Conservation (phyloP, 2,329 filamentous ascomycete species). For the Chrysosporium queenslandicum region DNA sequence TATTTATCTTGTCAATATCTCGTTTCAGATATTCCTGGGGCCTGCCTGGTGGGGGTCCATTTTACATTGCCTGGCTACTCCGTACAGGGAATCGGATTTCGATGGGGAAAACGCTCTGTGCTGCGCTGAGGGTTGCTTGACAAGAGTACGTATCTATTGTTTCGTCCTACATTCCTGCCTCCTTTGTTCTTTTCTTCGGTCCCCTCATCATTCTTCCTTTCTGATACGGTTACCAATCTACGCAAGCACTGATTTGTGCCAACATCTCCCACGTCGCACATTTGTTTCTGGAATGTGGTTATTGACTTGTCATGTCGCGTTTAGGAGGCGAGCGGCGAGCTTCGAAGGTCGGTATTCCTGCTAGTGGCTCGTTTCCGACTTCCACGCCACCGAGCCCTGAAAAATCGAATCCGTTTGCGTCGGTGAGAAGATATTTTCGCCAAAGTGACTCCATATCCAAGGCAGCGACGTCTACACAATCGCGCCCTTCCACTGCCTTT, state of each 20-base stretch:
- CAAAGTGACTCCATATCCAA: conserved; percentile 9
- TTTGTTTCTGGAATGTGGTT: not conserved
- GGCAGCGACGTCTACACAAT: not conserved
- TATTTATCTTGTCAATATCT: conserved; percentile 4
- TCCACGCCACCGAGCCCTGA: conserved; percentile 5
- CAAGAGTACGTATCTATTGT: conserved; percentile 5
- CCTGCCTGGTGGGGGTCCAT: conserved; percentile 8
- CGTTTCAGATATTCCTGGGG: conserved; percentile 12
- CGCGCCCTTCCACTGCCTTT: conserved; percentile 9
- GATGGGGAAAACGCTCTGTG: conserved; percentile 3
- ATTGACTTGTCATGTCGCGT: conserved; percentile 2
- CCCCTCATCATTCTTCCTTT: not conserved
- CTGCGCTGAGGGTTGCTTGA: not conserved
- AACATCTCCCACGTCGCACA: not conserved
- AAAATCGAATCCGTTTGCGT: conserved; percentile 15
- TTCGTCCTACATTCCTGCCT: not conserved
- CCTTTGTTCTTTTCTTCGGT: not conserved
- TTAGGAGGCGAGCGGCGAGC: conserved; percentile 11
- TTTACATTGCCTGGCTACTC: conserved; percentile 11
- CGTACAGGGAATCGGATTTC: conserved; percentile 5
- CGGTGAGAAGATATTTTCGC: conserved; percentile 18
- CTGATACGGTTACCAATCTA: not conserved
- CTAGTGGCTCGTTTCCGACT: not conserved
- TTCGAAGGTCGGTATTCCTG: conserved; percentile 1
- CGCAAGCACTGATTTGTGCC: not conserved